Evolutionary conservation across 768 basidiomycete genomes (phyloP), one percentile per base, ranked within the genome.

Genomic region (Auricularia auricula-judae): DNA sequence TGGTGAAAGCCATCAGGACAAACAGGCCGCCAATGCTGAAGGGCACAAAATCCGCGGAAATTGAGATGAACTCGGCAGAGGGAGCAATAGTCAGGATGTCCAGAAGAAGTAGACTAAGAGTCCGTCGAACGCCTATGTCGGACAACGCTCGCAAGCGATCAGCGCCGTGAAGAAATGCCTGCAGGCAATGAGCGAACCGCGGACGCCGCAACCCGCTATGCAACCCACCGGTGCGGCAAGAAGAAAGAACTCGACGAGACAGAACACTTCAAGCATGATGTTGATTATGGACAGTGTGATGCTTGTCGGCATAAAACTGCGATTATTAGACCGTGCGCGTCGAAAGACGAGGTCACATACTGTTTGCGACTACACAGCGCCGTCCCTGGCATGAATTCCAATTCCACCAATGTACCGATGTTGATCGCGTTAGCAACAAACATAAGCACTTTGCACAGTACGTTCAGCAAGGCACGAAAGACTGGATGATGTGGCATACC

Each of bases 41-140:
- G 1, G 80, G 78, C 18, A 81, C 66, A 58, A 77, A 78, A 42
- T 80, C 76, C 0, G 72, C 77, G 4, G 80, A 56, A 8, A 76
- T 65, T 58, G 72, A 75, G n/a, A 77, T 76, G 44, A 67, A 65
- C 3, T 71, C 69, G 14, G 74, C 72, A 44, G 71, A 69, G 34
- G 80, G 78, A 3, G 76, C 76, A 42, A 79, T 63, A 1, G 75
- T 77, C n/a, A 80, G 64, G 16, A 80, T 63, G 43, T 82, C 80
- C 2, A 81, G 71, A 8, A 80, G 53, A 35, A 82, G 58, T n/a
- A 82, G 74, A 39, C 79, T 76, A n/a, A 74, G 18, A 3, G 74
- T 73, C 58, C 75, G 72, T 18, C 73, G 65, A 29, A 79, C 68
- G 21, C 73, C 68, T 21, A 73, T 65, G 66, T 78, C 77, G 47